Conservation (phyloP, 768 basidiomycete genomes). For the Ramaria sp. region DNA sequence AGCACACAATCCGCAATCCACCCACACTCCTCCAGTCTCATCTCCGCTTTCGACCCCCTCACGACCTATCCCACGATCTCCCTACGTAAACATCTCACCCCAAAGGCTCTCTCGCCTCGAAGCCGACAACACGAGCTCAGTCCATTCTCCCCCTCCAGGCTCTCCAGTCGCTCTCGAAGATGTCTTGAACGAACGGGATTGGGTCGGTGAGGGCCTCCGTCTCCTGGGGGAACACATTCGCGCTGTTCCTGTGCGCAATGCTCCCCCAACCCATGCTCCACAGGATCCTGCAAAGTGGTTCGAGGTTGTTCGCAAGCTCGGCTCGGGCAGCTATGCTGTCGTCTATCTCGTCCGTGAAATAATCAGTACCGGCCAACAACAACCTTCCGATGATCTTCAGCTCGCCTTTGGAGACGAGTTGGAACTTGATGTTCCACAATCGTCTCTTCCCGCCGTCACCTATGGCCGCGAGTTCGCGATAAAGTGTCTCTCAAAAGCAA, state of each 20-base stretch:
- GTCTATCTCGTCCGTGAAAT: constrained; percentile 87
- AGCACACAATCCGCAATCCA: neutral
- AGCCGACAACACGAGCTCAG: constrained; percentile 20
- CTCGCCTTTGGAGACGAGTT: constrained; percentile 9
- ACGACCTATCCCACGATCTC: constrained; percentile 10
- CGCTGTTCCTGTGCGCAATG: constrained; percentile 29
- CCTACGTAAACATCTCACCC: constrained; percentile 6
- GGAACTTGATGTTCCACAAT: constrained; percentile 32
- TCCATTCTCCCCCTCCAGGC: constrained; percentile 19
- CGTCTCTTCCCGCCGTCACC: constrained; percentile 27
- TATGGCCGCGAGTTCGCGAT: constrained; percentile 87
- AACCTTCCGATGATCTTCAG: neutral
- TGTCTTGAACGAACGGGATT: constrained; percentile 61
- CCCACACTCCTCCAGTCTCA: neutral
- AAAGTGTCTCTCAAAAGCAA: constrained; percentile 91
- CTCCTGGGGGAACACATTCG: constrained; percentile 60
- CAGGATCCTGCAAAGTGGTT: constrained; percentile 40
- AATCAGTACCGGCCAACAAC: constrained; percentile 12
- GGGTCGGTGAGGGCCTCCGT: constrained; percentile 54
- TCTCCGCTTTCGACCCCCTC: constrained; percentile 5
- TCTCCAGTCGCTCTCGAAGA: constrained; percentile 38
- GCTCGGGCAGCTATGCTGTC: constrained; percentile 86
- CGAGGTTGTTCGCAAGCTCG: constrained; percentile 76
- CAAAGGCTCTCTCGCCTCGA: constrained; percentile 6
- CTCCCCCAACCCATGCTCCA: constrained; percentile 15